phyloP scores from a whole-genome alignment of 2,329 filamentous ascomycete genomes.

The Helicocarpus griseus region DNA sequence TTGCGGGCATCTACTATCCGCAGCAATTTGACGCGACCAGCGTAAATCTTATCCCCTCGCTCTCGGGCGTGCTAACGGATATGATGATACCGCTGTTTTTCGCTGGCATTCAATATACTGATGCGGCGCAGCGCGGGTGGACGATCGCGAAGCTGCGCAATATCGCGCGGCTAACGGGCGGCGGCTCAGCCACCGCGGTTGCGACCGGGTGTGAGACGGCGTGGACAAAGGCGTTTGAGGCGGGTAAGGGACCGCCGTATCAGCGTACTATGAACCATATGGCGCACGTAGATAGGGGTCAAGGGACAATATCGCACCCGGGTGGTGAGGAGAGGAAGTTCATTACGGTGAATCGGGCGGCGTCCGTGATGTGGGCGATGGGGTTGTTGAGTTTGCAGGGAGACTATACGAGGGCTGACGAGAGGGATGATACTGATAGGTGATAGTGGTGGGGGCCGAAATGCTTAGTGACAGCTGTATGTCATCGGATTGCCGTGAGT shows the following conservation, averaged over 20 bases:
- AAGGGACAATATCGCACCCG: constrained; percentile 15
- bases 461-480: no score
- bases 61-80: constrained; percentile 76
- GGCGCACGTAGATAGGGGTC: constrained; percentile 10
- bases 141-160: constrained; percentile 63
- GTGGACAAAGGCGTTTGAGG: constrained; percentile 66
- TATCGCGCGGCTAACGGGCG: constrained; percentile 72
- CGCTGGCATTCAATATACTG: constrained; percentile 68
- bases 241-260: constrained; percentile 70
- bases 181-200: constrained; percentile 74
- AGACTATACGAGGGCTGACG: constrained; percentile 36
- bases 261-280: constrained; percentile 29
- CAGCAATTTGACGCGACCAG: constrained; percentile 35
- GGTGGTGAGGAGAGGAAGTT: constrained; percentile 36
- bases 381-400: constrained; percentile 70
- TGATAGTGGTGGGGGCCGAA: no score
- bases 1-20: constrained; percentile 53
- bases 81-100: constrained; percentile 77
- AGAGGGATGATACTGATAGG: not conserved
- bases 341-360: constrained; percentile 52
- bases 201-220: constrained; percentile 73
- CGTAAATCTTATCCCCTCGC: constrained; percentile 59
- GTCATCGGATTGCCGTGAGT: no score
- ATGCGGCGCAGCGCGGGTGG: constrained; percentile 65
- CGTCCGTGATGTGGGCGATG: constrained; percentile 64